Base-by-base conservation (phyloP, 164 flowering plant species). In the Taxillus chinensis region DNA sequence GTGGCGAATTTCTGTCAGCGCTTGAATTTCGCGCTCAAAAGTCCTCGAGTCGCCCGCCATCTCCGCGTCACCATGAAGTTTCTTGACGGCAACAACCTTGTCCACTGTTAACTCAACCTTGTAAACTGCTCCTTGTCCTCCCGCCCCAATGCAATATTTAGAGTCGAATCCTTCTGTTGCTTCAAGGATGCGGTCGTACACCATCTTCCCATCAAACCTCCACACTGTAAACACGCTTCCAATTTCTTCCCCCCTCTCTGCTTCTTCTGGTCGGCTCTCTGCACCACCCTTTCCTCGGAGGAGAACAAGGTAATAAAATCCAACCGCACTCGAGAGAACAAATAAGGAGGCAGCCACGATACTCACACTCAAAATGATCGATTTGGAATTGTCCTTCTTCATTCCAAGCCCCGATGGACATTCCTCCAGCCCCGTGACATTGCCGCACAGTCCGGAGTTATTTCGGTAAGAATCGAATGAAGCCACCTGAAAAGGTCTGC, bases 171-270 rank as follows among this genome's bases (percentile, higher is more conserved):
- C 54, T 5, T 51, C 27, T 51, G 54, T 51, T 10, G 2, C 54
- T 51, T 51, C 54, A n/a, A 51, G 5, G 5, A 51, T 51, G 4
- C 15, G 54, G 3, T 51, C 54, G 8, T 51, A 51, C 27, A n/a
- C 54, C 54, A 14, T 51, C 54, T 51, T 51, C 27, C 54, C 54
- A 51, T 51, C 54, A 51, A 14, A 51, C 27, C 17, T 51, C 54
- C 54, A 51, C 6, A 8, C 54, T n/a, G 10, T 27, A 15, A 51
- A 51, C 5, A n/a, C 5, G 10, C 14, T 51, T n/a, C 15, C 27
- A 51, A 27, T 27, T 27, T 27, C 14, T 8, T 48, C 12, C 13
- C 14, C 9, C 1, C 15, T 51, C 27, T 3, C 54, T 48, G 51
- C 51, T 48, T 48, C 10, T 3, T 48, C 6, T 11, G 11, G 54